Conservation (phyloP, 2,329 filamentous ascomycete species). For the Aureobasidium melanogenum region DNA sequence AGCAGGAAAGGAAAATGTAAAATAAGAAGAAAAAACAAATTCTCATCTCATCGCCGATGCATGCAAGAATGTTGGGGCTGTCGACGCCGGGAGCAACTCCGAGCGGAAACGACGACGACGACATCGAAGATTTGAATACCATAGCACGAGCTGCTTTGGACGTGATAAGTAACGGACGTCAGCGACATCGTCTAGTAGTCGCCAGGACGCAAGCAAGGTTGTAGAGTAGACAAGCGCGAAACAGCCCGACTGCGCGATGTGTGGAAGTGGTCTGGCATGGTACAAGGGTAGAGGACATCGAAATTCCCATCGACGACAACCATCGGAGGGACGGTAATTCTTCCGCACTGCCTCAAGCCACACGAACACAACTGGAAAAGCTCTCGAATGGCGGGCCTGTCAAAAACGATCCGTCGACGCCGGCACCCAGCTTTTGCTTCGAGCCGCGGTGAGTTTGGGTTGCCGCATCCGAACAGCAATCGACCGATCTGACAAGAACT, state of each 20-base stretch:
- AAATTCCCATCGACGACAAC: background rate
- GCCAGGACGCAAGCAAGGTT: background rate
- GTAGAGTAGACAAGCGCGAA: background rate
- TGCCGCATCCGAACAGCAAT: background rate
- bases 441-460: background rate
- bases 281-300: background rate
- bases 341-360: background rate
- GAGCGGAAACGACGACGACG: background rate
- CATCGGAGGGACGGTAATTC: background rate
- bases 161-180: background rate
- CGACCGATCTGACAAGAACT: background rate
- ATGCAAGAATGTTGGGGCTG: background rate
- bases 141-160: background rate
- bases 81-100: background rate
- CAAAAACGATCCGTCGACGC: slow-evolving; percentile 1
- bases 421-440: background rate
- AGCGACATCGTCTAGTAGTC: background rate
- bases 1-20: background rate
- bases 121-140: background rate
- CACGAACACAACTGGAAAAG: background rate
- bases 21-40: background rate
- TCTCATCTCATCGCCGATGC: background rate
- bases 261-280: background rate
- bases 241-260: background rate
- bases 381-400: background rate